Evolutionary conservation across 108 stramenopile species (phyloP).

Genomic region (Skeletonema tropicum): DNA sequence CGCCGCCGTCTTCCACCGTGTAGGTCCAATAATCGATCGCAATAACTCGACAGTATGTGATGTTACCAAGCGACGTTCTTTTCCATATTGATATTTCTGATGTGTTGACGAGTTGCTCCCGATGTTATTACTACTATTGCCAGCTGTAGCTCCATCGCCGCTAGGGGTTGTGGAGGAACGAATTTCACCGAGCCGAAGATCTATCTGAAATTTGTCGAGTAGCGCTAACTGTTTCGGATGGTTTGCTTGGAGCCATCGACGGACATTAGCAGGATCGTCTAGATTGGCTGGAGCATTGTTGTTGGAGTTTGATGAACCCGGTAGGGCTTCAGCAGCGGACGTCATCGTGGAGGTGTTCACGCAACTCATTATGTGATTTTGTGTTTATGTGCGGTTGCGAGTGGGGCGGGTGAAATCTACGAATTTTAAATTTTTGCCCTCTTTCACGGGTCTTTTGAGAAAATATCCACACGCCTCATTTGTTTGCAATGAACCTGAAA

Average conservation of each 20-base stretch:
- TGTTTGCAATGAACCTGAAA: neutral
- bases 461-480: neutral
- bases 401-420: no score
- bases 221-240: conserved; percentile 69
- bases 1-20: conserved; percentile 82
- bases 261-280: conserved; percentile 53
- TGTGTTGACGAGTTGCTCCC: conserved; percentile 20
- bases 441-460: neutral
- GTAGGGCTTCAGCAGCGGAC: neutral
- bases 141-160: neutral
- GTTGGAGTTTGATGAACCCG: neutral
- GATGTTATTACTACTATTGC: neutral
- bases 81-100: conserved; percentile 34
- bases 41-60: conserved; percentile 78
- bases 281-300: conserved; percentile 25
- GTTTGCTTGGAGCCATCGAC: conserved; percentile 53
- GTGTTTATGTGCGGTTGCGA: no score
- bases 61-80: conserved; percentile 65
- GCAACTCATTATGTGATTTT: neutral
- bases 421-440: no score
- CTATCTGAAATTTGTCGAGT: conserved; percentile 76
- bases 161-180: conserved; percentile 26
- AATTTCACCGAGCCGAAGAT: conserved; percentile 77
- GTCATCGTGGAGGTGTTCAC: neutral
- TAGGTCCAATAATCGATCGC: conserved; percentile 75